Conservation (phyloP, 805 yeast genomes). For the Cyberlindnera maclurae region DNA sequence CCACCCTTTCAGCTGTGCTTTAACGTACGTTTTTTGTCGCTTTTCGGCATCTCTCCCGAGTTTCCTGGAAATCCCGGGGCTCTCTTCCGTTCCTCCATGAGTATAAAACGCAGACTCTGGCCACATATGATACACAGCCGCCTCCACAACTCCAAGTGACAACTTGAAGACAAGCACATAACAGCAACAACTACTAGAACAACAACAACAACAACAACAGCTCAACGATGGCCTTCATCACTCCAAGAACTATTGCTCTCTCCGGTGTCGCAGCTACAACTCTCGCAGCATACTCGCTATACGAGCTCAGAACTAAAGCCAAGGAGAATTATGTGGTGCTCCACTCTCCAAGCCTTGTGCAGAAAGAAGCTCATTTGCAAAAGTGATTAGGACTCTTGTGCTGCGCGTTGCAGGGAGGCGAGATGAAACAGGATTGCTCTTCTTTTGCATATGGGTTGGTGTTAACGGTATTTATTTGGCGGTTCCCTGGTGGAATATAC, state of each 20-base stretch:
- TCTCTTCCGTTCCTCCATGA: no score
- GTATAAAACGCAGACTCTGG: neutral
- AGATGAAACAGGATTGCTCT: no score
- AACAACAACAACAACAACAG: constrained; percentile 1
- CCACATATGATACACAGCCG: no score
- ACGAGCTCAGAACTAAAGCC: constrained; percentile 17
- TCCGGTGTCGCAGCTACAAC: constrained; percentile 16
- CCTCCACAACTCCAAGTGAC: neutral
- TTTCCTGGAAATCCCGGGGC: no score
- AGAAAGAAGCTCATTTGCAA: neutral
- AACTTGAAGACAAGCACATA: neutral
- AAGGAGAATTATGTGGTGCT: constrained; percentile 18
- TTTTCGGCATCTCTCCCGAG: no score
- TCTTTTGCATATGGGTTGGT: neutral
- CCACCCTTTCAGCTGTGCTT: no score
- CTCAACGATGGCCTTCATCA: constrained; percentile 5
- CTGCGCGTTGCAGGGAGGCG: no score
- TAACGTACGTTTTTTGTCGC: no score
- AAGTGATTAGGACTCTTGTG: neutral
- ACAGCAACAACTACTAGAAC: neutral
- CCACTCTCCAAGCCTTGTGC: constrained; percentile 7
- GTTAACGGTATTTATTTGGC: neutral
- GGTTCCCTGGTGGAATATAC: neutral
- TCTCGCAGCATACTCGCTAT: constrained; percentile 19
- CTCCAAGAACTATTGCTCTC: constrained; percentile 7